phyloP scores from a whole-genome alignment of 192 early-diverging fungal species.

The Umbelopsis sp. region DNA sequence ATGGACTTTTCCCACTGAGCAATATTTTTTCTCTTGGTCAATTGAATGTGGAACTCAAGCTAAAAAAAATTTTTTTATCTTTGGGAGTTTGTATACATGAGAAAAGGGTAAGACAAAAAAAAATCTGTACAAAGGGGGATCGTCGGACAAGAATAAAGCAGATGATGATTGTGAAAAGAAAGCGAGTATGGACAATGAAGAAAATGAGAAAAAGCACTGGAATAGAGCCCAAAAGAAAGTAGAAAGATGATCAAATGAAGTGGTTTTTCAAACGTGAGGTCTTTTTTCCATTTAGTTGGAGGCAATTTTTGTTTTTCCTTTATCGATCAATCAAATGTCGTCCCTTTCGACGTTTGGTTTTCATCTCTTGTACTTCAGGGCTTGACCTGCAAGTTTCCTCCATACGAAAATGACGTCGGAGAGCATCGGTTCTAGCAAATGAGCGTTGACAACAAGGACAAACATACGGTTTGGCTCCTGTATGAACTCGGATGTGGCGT shows the following conservation, averaged over 20 bases:
- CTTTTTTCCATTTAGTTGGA: no score
- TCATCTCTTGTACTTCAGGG: conserved; percentile 31
- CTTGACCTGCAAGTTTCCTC: conserved; percentile 53
- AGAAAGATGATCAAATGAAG: background rate
- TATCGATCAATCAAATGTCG: background rate
- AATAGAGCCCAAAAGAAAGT: background rate
- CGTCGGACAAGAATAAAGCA: background rate
- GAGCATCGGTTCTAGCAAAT: conserved; percentile 79
- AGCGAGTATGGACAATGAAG: conserved; percentile 5
- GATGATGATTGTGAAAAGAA: background rate
- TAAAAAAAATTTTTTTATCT: background rate
- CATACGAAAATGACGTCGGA: conserved; percentile 64
- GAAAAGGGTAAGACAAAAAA: conserved; percentile 1
- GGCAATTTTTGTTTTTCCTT: background rate
- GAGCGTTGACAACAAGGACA: conserved; percentile 67
- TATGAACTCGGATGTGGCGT: conserved; percentile 67
- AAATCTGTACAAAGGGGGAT: conserved; percentile 3
- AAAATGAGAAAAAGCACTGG: background rate
- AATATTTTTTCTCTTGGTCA: background rate
- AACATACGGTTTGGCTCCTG: conserved; percentile 67
- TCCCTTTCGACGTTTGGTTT: conserved; percentile 12
- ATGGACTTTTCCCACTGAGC: no score
- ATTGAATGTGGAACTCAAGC: background rate
- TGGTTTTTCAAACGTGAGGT: no score
- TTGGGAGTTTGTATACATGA: background rate